Percentiles rank a stretch among this genome's conserved stretches.
Conservation (phyloP, 1,139 yeast genomes). For the Candida sp. region DNA sequence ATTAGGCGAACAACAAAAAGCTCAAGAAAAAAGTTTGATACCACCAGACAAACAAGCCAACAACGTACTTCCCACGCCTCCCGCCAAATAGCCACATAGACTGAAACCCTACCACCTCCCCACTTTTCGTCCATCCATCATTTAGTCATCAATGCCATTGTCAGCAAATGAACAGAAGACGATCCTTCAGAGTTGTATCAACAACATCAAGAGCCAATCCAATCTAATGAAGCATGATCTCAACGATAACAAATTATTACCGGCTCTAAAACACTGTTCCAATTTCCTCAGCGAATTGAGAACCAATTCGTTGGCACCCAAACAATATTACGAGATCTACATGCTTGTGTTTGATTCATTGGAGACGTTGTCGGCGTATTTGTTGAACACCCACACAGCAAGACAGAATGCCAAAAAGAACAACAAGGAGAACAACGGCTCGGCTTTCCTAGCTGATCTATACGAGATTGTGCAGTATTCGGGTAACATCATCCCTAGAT, state of each 20-base stretch:
- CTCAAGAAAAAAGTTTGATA: background rate
- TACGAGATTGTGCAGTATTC: conserved; percentile 97
- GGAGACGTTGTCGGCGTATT: conserved; percentile 65
- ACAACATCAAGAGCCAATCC: conserved; percentile 71
- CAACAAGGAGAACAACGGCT: conserved; percentile 13
- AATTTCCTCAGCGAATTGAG: conserved; percentile 83
- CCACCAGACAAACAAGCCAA: background rate
- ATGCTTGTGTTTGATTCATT: conserved; percentile 86
- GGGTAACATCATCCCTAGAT: conserved; percentile 89
- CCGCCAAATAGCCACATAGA: background rate
- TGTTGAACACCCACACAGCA: conserved; percentile 66
- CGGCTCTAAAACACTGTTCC: conserved; percentile 88
- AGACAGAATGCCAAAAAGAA: conserved; percentile 3
- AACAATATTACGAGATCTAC: conserved; percentile 93
- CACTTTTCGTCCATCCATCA: background rate
- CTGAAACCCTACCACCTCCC: too few relatives aligned
- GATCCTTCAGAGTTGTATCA: conserved; percentile 53
- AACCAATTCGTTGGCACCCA: conserved; percentile 78
- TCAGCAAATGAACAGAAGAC: conserved; percentile 15
- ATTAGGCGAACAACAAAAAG: background rate
- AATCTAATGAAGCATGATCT: conserved; percentile 78
- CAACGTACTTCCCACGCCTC: background rate
- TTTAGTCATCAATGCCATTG: conserved; percentile 7
- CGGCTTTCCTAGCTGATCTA: conserved; percentile 84
- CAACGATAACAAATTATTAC: conserved; percentile 75